Conservation (phyloP, 164 flowering plant genomes). For the Piper longum region DNA sequence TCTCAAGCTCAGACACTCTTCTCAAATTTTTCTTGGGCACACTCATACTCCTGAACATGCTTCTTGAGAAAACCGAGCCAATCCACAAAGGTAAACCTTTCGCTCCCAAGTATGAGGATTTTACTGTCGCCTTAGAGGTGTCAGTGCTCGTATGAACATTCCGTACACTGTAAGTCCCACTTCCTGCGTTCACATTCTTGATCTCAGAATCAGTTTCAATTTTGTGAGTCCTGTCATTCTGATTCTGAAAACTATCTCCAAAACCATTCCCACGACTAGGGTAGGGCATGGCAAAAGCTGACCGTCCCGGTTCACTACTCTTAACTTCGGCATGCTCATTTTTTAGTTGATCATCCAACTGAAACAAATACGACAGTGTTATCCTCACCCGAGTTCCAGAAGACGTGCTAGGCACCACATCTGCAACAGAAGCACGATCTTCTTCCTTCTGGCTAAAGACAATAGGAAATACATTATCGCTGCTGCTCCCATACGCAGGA, state of each 20-base stretch:
- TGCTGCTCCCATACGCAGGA: conserved; percentile 4
- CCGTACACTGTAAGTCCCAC: not conserved
- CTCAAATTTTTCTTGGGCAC: not conserved
- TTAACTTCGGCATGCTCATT: not conserved
- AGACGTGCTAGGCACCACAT: not conserved
- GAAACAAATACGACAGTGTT: conserved; percentile 11
- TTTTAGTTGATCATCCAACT: conserved; percentile 5
- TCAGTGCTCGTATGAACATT: not conserved
- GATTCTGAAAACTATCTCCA: not conserved
- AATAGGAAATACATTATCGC: not conserved
- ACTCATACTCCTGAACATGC: conserved; percentile 4
- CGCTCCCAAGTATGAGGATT: conserved; percentile 3
- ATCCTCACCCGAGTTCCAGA: conserved; percentile 2
- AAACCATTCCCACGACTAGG: conserved; percentile 1
- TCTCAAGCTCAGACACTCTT: not conserved
- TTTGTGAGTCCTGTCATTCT: not conserved
- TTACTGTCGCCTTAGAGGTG: not conserved
- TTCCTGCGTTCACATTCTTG: not conserved
- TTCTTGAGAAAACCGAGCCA: conserved; percentile 5
- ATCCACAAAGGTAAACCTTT: conserved; percentile 2
- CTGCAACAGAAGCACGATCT: not conserved
- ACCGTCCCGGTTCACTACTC: not conserved
- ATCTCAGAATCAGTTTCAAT: not conserved
- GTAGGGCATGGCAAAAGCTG: not conserved
- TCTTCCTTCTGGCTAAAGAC: conserved; percentile 1